A percentile compares a stretch with the other conserved stretches of the same genome.
Conservation (phyloP, 2,329 filamentous ascomycete genomes). For the Colletotrichum acutatum region DNA sequence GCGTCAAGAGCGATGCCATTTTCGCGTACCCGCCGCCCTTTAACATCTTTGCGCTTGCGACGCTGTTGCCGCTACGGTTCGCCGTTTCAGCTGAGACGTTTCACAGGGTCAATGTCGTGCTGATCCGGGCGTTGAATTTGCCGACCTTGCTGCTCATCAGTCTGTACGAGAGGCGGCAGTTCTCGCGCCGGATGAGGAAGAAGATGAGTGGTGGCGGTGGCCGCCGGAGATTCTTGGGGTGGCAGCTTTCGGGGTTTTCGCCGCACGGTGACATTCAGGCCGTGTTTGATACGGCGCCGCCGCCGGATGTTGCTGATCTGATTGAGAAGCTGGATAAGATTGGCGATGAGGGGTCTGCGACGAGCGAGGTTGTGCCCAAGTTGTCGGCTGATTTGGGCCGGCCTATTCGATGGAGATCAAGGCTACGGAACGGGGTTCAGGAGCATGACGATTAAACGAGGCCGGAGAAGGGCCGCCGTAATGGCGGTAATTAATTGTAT, state of each 20-base stretch:
- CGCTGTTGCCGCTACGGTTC: conserved; percentile 74
- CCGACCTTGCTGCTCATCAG: conserved; percentile 71
- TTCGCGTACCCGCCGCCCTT: conserved; percentile 78
- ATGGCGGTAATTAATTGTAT: not conserved
- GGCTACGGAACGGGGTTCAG: conserved; percentile 3
- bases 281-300: conserved; percentile 70
- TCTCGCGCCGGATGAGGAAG: conserved; percentile 56
- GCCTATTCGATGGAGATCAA: conserved; percentile 3
- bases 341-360: conserved; percentile 7
- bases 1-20: conserved; percentile 77
- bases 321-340: conserved; percentile 40
- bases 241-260: conserved; percentile 47
- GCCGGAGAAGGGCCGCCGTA: not conserved
- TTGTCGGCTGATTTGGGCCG: not conserved
- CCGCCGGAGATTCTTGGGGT: conserved; percentile 1
- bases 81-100: conserved; percentile 71
- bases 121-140: conserved; percentile 71
- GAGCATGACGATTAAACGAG: conserved; percentile 17
- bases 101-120: conserved; percentile 76
- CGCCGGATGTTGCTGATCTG: conserved; percentile 50
- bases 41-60: conserved; percentile 72
- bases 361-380: not conserved
- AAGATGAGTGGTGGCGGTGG: not conserved
- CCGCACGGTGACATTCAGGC: conserved; percentile 70
- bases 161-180: conserved; percentile 67